phyloP scores from a whole-genome alignment of 2,329 filamentous ascomycete species.

The Diaporthe sp. region DNA sequence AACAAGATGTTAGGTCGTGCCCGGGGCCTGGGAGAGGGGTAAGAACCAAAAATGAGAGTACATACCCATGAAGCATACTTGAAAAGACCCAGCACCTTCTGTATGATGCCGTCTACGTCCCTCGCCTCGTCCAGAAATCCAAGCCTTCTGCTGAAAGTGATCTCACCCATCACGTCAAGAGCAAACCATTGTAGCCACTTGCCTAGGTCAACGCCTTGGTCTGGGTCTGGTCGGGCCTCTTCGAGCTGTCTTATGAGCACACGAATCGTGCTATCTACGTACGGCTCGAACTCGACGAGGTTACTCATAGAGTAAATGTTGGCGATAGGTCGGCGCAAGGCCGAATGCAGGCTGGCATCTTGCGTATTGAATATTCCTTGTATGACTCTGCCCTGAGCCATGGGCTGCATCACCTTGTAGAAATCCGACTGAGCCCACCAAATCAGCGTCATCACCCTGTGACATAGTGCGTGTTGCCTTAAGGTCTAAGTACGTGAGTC shows the following conservation, averaged over 20 bases:
- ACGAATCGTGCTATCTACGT: conserved; percentile 38
- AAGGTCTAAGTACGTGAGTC: neutral
- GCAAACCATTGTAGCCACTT: conserved; percentile 19
- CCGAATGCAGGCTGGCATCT: conserved; percentile 38
- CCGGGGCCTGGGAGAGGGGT: too few species aligned
- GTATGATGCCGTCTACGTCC: conserved; percentile 13
- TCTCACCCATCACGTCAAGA: conserved; percentile 11
- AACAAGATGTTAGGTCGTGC: too few species aligned
- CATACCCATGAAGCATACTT: conserved; percentile 5
- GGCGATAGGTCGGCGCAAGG: conserved; percentile 38
- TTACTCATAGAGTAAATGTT: conserved; percentile 40
- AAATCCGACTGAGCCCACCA: conserved; percentile 35
- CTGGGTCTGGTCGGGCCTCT: neutral
- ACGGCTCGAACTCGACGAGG: conserved; percentile 40
- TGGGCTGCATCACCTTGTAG: conserved; percentile 38
- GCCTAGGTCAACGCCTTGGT: neutral
- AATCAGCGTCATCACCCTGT: neutral
- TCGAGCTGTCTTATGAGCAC: conserved; percentile 44
- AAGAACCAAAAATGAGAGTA: neutral
- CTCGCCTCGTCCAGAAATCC: conserved; percentile 4
- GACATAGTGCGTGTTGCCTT: neutral
- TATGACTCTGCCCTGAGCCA: conserved; percentile 36
- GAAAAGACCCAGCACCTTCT: conserved; percentile 26
- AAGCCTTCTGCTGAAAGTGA: neutral
- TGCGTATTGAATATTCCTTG: conserved; percentile 40